These are phyloP conservation scores for Penicillium psychrosexuale DNA, from an alignment of 2,329 filamentous ascomycete genomes.

Conservation along the genomic window DNA sequence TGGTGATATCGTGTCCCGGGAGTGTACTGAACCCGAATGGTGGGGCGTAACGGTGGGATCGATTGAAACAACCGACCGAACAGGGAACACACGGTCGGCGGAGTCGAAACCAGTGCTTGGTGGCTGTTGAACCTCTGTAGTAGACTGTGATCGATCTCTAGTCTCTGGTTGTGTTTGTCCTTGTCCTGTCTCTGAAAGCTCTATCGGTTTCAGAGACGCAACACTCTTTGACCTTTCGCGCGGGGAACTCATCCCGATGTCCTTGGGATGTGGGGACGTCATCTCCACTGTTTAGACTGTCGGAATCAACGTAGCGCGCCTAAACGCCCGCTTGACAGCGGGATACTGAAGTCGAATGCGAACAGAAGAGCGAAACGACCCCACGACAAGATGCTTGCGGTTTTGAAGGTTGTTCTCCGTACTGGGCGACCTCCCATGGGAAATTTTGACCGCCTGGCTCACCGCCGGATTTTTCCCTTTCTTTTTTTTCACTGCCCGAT, in stretches of 20 bases:
- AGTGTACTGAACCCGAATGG: not conserved
- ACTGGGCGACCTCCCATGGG: too few relatives aligned
- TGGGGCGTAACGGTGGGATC: constrained; percentile 25
- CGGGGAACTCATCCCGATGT: not conserved
- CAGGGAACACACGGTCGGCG: constrained; percentile 70
- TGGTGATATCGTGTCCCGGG: constrained; percentile 15
- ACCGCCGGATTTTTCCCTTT: too few relatives aligned
- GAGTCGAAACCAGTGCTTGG: constrained; percentile 19
- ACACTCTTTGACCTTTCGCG: not conserved
- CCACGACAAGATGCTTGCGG: not conserved
- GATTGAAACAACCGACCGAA: constrained; percentile 65
- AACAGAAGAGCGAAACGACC: not conserved
- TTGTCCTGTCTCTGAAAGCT: not conserved
- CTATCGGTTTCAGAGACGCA: not conserved
- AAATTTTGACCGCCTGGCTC: too few relatives aligned
- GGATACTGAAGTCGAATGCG: not conserved
- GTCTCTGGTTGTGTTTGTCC: not conserved
- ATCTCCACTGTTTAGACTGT: not conserved
- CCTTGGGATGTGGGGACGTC: not conserved
- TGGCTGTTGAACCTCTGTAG: constrained; percentile 3
- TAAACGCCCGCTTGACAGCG: not conserved
- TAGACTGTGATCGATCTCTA: constrained; percentile 21
- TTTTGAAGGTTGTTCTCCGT: not conserved
- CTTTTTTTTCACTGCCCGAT: too few relatives aligned
- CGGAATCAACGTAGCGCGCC: not conserved